Evolutionary conservation across 345 rosid species (phyloP).

Genomic region (Camelina sativa): DNA sequence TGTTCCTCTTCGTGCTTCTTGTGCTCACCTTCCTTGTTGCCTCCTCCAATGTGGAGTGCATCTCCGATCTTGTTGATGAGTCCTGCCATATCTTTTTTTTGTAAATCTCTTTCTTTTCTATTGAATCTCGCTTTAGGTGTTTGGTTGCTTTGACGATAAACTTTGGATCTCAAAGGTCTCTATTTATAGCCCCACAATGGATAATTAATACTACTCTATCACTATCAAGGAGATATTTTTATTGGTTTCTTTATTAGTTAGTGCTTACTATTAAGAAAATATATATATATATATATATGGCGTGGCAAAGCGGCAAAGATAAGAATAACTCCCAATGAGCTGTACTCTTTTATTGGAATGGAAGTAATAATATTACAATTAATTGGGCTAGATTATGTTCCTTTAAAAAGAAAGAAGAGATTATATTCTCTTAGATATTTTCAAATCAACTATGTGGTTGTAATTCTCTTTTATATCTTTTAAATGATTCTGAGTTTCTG

Average conservation of each 20-base stretch:
- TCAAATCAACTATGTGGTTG: slow-evolving; percentile 2
- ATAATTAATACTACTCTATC: not conserved
- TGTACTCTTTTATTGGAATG: not conserved
- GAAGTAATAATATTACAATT: not conserved
- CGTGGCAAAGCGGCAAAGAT: slow-evolving; percentile 6
- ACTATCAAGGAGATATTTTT: not conserved
- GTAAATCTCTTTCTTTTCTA: not conserved
- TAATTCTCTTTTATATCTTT: not conserved
- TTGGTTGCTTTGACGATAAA: slow-evolving; percentile 22
- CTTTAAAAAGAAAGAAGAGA: not conserved
- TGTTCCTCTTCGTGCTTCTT: slow-evolving; percentile 48
- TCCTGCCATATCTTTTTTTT: slow-evolving; percentile 55
- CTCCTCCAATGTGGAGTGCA: slow-evolving; percentile 71
- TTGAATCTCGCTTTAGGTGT: slow-evolving; percentile 1
- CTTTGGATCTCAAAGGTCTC: slow-evolving; percentile 24
- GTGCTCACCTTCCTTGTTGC: slow-evolving; percentile 45
- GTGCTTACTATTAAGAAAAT: not conserved
- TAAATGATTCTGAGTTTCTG: not conserved
- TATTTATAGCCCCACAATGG: slow-evolving; percentile 27
- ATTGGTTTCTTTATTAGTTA: not conserved
- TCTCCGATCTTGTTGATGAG: slow-evolving; percentile 67
- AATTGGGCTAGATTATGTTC: not conserved
- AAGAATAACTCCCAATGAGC: slow-evolving; percentile 19
- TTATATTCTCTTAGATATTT: slow-evolving; percentile 5
- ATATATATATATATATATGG: not conserved